Conservation (phyloP, 495 filamentous ascomycete genomes). For the Lichenothelia convexa region DNA sequence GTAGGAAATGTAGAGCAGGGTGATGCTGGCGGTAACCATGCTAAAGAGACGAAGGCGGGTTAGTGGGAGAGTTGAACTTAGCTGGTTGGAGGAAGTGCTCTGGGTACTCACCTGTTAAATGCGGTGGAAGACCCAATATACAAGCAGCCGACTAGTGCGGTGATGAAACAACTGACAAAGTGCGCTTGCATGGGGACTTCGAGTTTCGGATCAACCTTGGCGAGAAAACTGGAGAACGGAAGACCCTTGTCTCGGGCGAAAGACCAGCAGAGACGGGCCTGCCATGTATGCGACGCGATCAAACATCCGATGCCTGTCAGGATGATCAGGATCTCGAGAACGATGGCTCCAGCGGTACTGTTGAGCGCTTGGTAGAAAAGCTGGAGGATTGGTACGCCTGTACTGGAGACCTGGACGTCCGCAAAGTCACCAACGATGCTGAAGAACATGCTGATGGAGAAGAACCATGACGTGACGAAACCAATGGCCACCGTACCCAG, state of each 20-base stretch:
- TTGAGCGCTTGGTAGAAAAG: conserved; percentile 37
- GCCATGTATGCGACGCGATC: conserved; percentile 38
- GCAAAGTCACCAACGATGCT: conserved; percentile 31
- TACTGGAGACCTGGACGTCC: conserved; percentile 27
- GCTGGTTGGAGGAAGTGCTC: too few species aligned
- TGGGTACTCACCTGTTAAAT: conserved; percentile 34
- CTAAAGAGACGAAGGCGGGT: conserved; percentile 2
- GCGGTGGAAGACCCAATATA: conserved; percentile 35
- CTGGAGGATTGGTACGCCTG: conserved; percentile 37
- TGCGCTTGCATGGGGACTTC: conserved; percentile 38
- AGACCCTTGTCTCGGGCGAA: conserved; percentile 41
- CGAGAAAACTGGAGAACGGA: conserved; percentile 28
- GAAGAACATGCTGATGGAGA: conserved; percentile 40
- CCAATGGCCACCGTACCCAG: conserved; percentile 41
- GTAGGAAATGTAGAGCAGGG: conserved; percentile 18
- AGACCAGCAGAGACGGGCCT: conserved; percentile 39
- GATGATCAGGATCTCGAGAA: conserved; percentile 34
- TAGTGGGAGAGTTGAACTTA: too few species aligned
- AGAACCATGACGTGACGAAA: conserved; percentile 38
- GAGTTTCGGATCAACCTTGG: conserved; percentile 29
- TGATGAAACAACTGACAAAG: conserved; percentile 28
- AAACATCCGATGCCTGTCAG: conserved; percentile 37
- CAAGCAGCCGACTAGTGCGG: conserved; percentile 31
- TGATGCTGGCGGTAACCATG: conserved; percentile 17
- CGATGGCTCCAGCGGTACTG: conserved; percentile 35